phyloP scores from a whole-genome alignment of 31 red algal genomes.

The Endocladia muricata region DNA sequence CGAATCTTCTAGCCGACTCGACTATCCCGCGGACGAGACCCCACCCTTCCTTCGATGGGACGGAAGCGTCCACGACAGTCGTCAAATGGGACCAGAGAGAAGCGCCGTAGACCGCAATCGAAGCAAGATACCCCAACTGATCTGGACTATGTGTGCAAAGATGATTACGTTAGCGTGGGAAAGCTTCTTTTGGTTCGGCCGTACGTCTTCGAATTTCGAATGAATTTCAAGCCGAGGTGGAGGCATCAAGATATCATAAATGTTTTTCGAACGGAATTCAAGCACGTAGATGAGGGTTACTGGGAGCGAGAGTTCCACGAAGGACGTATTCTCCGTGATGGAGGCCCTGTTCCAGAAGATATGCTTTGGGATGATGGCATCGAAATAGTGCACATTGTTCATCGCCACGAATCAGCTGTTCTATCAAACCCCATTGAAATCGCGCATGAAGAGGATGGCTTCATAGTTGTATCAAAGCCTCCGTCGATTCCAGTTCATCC shows the following conservation, averaged over 20 bases:
- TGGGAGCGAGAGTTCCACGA: constrained; percentile 54
- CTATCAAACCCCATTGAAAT: constrained; percentile 25
- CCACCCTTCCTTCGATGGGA: neutral
- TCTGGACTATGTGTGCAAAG: constrained; percentile 8
- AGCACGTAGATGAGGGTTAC: constrained; percentile 42
- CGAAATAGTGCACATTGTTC: constrained; percentile 68
- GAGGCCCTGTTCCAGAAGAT: neutral
- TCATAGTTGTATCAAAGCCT: constrained; percentile 85
- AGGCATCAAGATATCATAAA: constrained; percentile 15
- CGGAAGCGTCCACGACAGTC: neutral
- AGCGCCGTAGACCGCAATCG: neutral
- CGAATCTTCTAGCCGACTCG: too few species aligned
- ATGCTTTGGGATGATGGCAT: constrained; percentile 40
- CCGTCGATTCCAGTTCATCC: constrained; percentile 85
- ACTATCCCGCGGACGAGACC: too few species aligned
- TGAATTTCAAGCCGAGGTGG: constrained; percentile 55
- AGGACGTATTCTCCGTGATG: constrained; percentile 53
- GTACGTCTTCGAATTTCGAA: constrained; percentile 67
- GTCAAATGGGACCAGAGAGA: neutral
- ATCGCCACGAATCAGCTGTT: constrained; percentile 83
- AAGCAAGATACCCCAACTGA: neutral
- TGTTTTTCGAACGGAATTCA: constrained; percentile 53
- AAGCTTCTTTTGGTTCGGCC: constrained; percentile 45
- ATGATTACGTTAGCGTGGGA: constrained; percentile 42
- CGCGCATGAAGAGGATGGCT: constrained; percentile 38